Base-by-base conservation (phyloP, 116 monocot genomes). In the Cymodocea nodosa region DNA sequence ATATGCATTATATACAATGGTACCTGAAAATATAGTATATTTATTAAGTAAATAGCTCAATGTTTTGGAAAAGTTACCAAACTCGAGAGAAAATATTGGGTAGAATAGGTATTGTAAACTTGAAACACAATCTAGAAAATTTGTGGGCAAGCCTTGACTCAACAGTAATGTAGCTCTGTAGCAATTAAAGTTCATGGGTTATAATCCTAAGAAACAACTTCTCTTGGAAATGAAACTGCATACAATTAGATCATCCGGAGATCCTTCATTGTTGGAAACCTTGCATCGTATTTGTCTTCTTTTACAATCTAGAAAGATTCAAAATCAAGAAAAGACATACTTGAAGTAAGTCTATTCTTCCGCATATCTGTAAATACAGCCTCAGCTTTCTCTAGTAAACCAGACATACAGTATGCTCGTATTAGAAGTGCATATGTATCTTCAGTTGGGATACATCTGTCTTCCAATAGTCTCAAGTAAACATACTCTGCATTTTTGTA, bases 351-450 rank as follows among this genome's bases (percentile, higher is more conserved):
- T 44, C 81, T 82, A 67, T 79, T 71, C 66, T 85, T 80, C 25
- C 57, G 62, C 90, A 94, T 89, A 71, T 94, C 94, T 5, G 77
- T 48, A 35, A 89, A 77, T 30, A 87, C 84, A 64, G 82, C 90
- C 56, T 87, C 90, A 66, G 89, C 87, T 64, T 87, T 87, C 70
- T 86, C 80, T 11, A 89, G 66, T 52, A 81, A 71, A 13, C 90
- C 90, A 61, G 76, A 77, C 44, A 17, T 66, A 58, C 89, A 87
- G 37, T 75, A 94, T 49, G 84, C 78, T 54, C 71, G 62, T 70
- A 94, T 48, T 17, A 94, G 74, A 70, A 89, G 82, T 37, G 87
- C 86, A 76, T 84, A 94, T 18, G 94, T 94, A 64, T 94, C 90
- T 72, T 94, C 87, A n/a, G 86, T 94, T 35, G 94, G 85, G 44